phyloP scores from a whole-genome alignment of 2,329 filamentous ascomycete species.

The Rhynchosporium agropyri region DNA sequence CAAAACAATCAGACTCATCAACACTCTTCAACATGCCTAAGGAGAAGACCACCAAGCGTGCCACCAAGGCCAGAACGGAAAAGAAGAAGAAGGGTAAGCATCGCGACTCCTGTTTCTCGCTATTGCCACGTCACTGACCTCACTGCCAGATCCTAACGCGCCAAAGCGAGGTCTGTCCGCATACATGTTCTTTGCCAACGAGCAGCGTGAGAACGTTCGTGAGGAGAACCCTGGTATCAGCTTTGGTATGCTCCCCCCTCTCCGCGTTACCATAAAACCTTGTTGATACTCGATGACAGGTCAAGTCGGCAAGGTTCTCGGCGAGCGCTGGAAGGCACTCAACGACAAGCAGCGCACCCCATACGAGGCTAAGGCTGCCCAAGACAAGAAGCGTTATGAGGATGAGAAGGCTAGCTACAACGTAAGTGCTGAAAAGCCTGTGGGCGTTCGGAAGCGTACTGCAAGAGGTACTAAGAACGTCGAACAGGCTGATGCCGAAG shows the following conservation, averaged over 20 bases:
- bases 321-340: slow-evolving; percentile 98
- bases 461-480: slow-evolving; percentile 42
- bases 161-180: slow-evolving; percentile 99
- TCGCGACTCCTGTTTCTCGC: not conserved
- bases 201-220: slow-evolving; percentile 96
- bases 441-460: slow-evolving; percentile 31
- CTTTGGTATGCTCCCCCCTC: slow-evolving; percentile 71
- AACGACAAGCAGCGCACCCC: slow-evolving; percentile 89
- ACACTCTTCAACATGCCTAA: slow-evolving; percentile 62
- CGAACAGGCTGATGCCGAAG: slow-evolving; percentile 56
- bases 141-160: slow-evolving; percentile 81
- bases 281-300: slow-evolving; percentile 51
- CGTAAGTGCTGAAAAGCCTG: slow-evolving; percentile 56
- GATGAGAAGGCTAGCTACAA: slow-evolving; percentile 96
- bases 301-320: slow-evolving; percentile 96
- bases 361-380: slow-evolving; percentile 94
- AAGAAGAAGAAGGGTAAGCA: slow-evolving; percentile 74
- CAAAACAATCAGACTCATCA: slow-evolving; percentile 27
- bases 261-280: not conserved
- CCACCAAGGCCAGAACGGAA: slow-evolving; percentile 59
- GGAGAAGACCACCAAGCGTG: slow-evolving; percentile 63
- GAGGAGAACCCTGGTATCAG: slow-evolving; percentile 98
- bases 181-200: slow-evolving; percentile 99
- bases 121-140: slow-evolving; percentile 25
- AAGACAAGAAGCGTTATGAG: slow-evolving; percentile 99